phyloP scores from a whole-genome alignment of 1,139 yeast genomes.

The Suhomyces panamericanus region DNA sequence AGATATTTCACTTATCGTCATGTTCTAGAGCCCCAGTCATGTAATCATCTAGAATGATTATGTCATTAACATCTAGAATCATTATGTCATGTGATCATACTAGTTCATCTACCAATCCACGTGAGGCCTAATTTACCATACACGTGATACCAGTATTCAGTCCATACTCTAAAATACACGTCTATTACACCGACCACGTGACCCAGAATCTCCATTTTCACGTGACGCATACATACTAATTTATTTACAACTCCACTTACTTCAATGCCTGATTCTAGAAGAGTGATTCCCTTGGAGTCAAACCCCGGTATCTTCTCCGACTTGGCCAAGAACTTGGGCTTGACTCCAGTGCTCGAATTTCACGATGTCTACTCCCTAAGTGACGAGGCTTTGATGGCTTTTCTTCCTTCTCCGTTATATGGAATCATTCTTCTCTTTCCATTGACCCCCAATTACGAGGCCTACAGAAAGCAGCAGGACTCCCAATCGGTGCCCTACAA shows the following conservation, averaged over 20 bases:
- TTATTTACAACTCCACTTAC: background rate
- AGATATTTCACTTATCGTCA: too few species aligned
- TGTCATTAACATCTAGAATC: too few species aligned
- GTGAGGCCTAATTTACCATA: too few species aligned
- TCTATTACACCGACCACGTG: too few species aligned
- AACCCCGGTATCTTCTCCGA: constrained; percentile 84
- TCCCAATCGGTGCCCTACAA: constrained; percentile 12
- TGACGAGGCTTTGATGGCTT: constrained; percentile 73
- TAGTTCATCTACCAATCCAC: background rate
- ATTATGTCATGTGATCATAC: background rate
- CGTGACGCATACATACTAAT: background rate
- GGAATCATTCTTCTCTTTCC: constrained; percentile 84
- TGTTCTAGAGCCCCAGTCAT: too few species aligned
- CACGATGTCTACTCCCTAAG: constrained; percentile 83
- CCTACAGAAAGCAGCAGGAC: constrained; percentile 42
- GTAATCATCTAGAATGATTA: too few species aligned
- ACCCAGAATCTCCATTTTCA: too few species aligned
- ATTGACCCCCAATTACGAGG: constrained; percentile 61
- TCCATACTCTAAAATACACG: too few species aligned
- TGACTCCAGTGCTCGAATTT: constrained; percentile 60
- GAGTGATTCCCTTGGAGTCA: constrained; percentile 84
- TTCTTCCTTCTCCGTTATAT: constrained; percentile 78
- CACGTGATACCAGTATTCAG: too few species aligned
- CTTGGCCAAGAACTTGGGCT: constrained; percentile 68
- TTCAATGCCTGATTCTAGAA: constrained; percentile 13